Evolutionary conservation across 1,284 basidiomycete species (phyloP), one percentile per base, ranked within the genome.

Genomic region (Apiotrichum akiyoshidainum): DNA sequence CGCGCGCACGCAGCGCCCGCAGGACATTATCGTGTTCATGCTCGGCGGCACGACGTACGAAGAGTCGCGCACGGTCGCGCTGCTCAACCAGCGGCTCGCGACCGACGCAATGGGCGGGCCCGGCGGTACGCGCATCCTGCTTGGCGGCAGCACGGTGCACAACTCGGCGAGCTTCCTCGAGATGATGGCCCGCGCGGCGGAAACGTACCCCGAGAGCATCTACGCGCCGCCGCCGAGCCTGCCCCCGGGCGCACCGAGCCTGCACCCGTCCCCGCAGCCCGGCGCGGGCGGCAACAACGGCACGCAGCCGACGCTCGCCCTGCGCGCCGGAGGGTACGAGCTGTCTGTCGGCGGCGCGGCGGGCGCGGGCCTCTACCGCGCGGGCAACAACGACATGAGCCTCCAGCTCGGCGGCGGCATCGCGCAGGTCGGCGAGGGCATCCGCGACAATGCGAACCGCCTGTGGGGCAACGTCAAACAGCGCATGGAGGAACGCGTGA

Each of bases 21-120:
- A 95, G 70, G 94, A 97, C 73, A 84, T 97, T 49, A 95, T 97
- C 60, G 82, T 97, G 56, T 97, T 97, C 78, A 88, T 97, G 80
- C 86, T 96, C 60, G 94, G 93, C 39, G 93, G 93, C 0, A 86
- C 90, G 37, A 97, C 93, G 1, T 97, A 95, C 70, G 92, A 92
- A 74, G 93, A 98, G 78, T 90, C 90, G 0, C 83, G 90, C 60
- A 83, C 87, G 0, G 83, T 96, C 16, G 84, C 91, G 6, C 78
- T 92, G 42, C 81, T 95, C 64, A 97, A 97, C 73, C 88, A 93
- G 70, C 89, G 90, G 63, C 77, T 84, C 14, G 76, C 79, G 0
- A 65, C 72, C 40, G 78, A 79, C 47, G 63, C 78, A 2, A 66
- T 70, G 1, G 72, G 78, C 37, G 78, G 75, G 34, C 70, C 78